Evolutionary conservation across 805 yeast genomes (phyloP).

Genomic region (Yarrowia sp.): DNA sequence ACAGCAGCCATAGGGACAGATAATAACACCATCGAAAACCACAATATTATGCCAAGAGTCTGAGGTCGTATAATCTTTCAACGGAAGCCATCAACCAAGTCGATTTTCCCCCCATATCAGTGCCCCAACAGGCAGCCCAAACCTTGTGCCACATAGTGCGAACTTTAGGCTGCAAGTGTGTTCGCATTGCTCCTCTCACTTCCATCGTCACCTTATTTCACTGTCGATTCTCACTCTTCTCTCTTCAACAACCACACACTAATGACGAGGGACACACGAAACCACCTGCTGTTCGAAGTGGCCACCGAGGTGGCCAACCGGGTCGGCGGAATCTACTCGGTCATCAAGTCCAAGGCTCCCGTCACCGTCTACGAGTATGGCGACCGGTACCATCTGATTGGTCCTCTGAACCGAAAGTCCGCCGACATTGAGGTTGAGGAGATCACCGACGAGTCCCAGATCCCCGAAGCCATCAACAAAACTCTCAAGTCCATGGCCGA

Average conservation of each 20-base stretch:
- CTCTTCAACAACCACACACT: background rate
- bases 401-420: slow-evolving; percentile 73
- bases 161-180: background rate
- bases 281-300: slow-evolving; percentile 85
- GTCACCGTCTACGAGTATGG: slow-evolving; percentile 92
- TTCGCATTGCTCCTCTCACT: background rate
- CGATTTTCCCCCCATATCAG: background rate
- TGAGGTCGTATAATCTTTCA: too few relatives aligned
- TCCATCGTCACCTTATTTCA: background rate
- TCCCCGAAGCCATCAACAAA: slow-evolving; percentile 39
- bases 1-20: too few relatives aligned
- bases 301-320: slow-evolving; percentile 98
- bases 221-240: background rate
- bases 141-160: slow-evolving; percentile 1
- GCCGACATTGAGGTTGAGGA: slow-evolving; percentile 80
- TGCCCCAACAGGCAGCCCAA: slow-evolving; percentile 22
- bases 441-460: slow-evolving; percentile 46
- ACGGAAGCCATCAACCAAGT: too few relatives aligned
- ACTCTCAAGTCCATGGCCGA: slow-evolving; percentile 75
- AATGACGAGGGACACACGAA: slow-evolving; percentile 79
- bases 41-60: too few relatives aligned
- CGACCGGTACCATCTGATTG: slow-evolving; percentile 79
- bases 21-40: background rate
- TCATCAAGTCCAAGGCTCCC: slow-evolving; percentile 93
- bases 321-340: slow-evolving; percentile 97